Conservation (phyloP, 495 filamentous ascomycete genomes). For the Venustampulla echinocandica region DNA sequence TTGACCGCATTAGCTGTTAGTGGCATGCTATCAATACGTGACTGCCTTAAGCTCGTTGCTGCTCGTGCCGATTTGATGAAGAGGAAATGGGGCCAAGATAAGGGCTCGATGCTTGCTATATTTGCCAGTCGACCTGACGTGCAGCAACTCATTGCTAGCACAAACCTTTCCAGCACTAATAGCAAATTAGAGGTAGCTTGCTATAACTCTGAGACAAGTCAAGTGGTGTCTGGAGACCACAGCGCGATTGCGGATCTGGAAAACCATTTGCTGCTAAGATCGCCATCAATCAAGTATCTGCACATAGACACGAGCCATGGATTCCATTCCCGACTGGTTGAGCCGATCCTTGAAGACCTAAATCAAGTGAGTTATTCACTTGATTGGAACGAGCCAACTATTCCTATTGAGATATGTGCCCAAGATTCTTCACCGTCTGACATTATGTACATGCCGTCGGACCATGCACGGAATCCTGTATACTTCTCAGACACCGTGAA, state of each 20-base stretch:
- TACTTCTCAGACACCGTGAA: slow-evolving; percentile 34
- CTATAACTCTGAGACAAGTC: slow-evolving; percentile 30
- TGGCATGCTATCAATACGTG: slow-evolving; percentile 26
- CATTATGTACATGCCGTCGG: no score
- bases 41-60: slow-evolving; percentile 31
- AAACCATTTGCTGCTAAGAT: slow-evolving; percentile 3
- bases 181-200: slow-evolving; percentile 30
- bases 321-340: slow-evolving; percentile 36
- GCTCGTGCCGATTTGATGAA: slow-evolving; percentile 33
- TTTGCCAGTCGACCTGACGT: slow-evolving; percentile 7
- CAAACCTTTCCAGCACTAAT: neutral
- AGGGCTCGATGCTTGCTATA: slow-evolving; percentile 30
- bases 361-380: slow-evolving; percentile 20
- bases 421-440: neutral
- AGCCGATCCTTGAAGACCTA: slow-evolving; percentile 28
- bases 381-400: slow-evolving; percentile 20
- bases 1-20: slow-evolving; percentile 36
- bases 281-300: slow-evolving; percentile 13
- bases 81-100: slow-evolving; percentile 31
- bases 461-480: slow-evolving; percentile 33
- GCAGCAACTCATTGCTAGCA: neutral
- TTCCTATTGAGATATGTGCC: neutral
- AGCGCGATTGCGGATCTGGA: slow-evolving; percentile 20
- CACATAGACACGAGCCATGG: slow-evolving; percentile 33
- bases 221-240: slow-evolving; percentile 26